Evolutionary conservation across 208 protist genomes (phyloP).

Genomic region (Trichomonas vaginalis): DNA sequence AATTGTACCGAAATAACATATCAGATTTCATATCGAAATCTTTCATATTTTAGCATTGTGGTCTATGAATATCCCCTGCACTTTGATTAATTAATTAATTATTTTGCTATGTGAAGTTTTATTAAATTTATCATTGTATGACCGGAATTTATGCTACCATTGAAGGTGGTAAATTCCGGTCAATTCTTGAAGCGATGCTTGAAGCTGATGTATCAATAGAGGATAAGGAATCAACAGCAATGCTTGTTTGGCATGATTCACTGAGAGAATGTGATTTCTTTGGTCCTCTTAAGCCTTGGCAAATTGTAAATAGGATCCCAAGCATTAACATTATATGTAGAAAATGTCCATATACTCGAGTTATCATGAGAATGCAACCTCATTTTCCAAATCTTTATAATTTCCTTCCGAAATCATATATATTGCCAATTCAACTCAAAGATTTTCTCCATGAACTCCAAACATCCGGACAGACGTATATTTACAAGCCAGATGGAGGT

Average conservation of each 20-base stretch:
- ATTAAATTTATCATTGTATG: too few relatives aligned
- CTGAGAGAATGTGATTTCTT: neutral
- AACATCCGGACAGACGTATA: neutral
- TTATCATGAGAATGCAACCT: neutral
- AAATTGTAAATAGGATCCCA: neutral
- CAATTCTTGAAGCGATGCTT: neutral
- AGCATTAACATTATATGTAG: neutral
- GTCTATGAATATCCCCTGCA: too few relatives aligned
- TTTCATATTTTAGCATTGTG: too few relatives aligned
- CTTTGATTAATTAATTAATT: too few relatives aligned
- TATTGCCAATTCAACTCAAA: neutral
- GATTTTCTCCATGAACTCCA: neutral
- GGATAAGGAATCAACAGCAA: neutral
- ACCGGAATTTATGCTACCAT: neutral
- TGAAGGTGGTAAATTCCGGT: neutral
- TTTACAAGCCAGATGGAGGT: neutral
- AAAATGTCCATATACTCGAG: neutral
- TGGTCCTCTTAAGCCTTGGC: neutral
- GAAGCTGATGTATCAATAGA: neutral
- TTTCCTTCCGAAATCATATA: neutral
- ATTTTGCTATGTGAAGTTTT: too few relatives aligned
- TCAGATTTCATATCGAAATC: too few relatives aligned
- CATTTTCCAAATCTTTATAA: neutral
- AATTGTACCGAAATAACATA: too few relatives aligned
- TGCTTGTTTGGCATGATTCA: neutral